Conservation (phyloP, 1,284 basidiomycete genomes). For the Acaromyces ingoldii region DNA sequence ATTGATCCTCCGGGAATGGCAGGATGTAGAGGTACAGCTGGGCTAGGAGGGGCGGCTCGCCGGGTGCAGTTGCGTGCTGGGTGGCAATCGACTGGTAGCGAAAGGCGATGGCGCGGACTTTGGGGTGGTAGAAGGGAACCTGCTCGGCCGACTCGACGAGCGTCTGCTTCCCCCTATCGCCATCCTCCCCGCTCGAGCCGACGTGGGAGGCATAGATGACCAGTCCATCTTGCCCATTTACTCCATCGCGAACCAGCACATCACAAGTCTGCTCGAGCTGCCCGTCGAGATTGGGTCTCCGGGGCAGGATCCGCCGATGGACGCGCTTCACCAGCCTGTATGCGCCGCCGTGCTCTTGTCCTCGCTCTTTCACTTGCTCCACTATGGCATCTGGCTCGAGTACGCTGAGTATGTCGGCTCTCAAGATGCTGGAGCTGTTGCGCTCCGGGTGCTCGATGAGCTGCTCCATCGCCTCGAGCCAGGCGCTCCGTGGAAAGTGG, state of each 20-base stretch:
- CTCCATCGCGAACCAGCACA: not conserved
- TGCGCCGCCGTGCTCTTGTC: not conserved
- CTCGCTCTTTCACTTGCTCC: no score
- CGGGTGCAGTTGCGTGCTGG: not conserved
- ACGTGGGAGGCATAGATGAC: slow-evolving; percentile 19
- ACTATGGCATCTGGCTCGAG: not conserved
- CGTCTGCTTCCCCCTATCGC: no score
- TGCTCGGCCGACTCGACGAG: slow-evolving; percentile 10
- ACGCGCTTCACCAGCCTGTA: not conserved
- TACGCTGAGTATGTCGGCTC: slow-evolving; percentile 35
- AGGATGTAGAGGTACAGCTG: slow-evolving; percentile 11
- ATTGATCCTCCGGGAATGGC: slow-evolving; percentile 8
- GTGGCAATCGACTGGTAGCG: slow-evolving; percentile 13
- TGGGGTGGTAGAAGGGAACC: slow-evolving; percentile 48
- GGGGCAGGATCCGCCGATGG: slow-evolving; percentile 16
- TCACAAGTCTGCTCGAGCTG: slow-evolving; percentile 25
- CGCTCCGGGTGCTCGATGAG: slow-evolving; percentile 43
- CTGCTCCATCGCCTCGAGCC: slow-evolving; percentile 29
- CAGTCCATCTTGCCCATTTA: slow-evolving; percentile 7
- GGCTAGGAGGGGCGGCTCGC: not conserved
- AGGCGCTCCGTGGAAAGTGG: slow-evolving; percentile 10
- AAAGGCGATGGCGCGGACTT: slow-evolving; percentile 39
- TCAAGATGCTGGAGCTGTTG: slow-evolving; percentile 38
- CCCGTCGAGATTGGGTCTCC: slow-evolving; percentile 25
- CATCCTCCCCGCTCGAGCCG: no score